Evolutionary conservation across 805 yeast species (phyloP).

Genomic region (Saturnispora dispora): DNA sequence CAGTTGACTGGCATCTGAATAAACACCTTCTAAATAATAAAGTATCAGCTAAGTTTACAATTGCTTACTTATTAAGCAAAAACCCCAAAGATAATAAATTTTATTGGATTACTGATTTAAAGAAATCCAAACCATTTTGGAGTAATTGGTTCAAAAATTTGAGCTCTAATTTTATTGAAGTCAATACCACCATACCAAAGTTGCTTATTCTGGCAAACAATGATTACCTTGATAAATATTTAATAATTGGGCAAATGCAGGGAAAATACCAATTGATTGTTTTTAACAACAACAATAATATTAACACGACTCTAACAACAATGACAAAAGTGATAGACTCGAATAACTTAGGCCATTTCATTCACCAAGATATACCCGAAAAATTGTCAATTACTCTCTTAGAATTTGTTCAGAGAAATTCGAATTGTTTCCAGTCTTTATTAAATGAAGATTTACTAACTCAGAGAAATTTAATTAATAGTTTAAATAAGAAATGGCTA

Average conservation of each 20-base stretch:
- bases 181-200: constrained; percentile 43
- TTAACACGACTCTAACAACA: constrained; percentile 21
- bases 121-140: constrained; percentile 64
- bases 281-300: constrained; percentile 33
- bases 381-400: constrained; percentile 50
- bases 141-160: constrained; percentile 68
- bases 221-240: constrained; percentile 73
- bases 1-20: constrained; percentile 76
- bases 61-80: constrained; percentile 52
- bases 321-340: constrained; percentile 16
- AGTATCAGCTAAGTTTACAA: constrained; percentile 63
- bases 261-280: constrained; percentile 89
- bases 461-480: constrained; percentile 23
- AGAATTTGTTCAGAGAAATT: constrained; percentile 42
- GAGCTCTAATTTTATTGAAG: constrained; percentile 39
- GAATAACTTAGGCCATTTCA: constrained; percentile 74
- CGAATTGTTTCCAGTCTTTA: constrained; percentile 21
- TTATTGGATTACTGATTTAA: constrained; percentile 60
- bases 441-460: constrained; percentile 13
- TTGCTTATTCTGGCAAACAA: constrained; percentile 79
- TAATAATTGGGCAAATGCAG: constrained; percentile 97
- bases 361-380: constrained; percentile 85
- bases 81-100: constrained; percentile 9
- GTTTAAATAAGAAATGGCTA: constrained; percentile 26
- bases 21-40: constrained; percentile 44